These are phyloP conservation scores for Shiraia sp. DNA, from an alignment of 2,329 filamentous ascomycete genomes.

Conservation along the genomic window DNA sequence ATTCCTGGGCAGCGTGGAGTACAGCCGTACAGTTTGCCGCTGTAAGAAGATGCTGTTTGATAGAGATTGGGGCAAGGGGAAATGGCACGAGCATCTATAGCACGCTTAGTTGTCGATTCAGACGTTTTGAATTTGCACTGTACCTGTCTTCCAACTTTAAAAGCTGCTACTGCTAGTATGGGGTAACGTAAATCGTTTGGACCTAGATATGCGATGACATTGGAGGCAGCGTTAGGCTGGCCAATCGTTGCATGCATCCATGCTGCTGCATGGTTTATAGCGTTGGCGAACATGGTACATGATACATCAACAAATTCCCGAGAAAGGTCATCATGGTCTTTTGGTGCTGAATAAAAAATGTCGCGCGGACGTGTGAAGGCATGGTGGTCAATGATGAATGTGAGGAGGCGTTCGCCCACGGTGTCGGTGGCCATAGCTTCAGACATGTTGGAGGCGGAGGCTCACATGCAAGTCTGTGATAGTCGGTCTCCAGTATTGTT, in stretches of 20 bases:
- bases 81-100: slow-evolving; percentile 1
- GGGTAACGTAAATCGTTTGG: slow-evolving; percentile 10
- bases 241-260: slow-evolving; percentile 19
- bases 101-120: neutral
- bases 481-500: no score
- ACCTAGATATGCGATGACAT: slow-evolving; percentile 5
- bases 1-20: neutral
- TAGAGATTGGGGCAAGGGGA: neutral
- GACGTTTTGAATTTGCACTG: neutral
- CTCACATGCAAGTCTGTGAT: neutral
- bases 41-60: slow-evolving; percentile 1
- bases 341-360: slow-evolving; percentile 5
- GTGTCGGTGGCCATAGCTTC: neutral
- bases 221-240: neutral
- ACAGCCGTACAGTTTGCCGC: slow-evolving; percentile 1
- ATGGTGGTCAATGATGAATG: neutral
- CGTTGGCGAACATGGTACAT: slow-evolving; percentile 17
- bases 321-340: slow-evolving; percentile 6
- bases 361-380: neutral
- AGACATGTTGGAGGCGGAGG: neutral
- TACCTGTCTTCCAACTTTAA: slow-evolving; percentile 4
- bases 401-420: neutral
- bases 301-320: slow-evolving; percentile 13
- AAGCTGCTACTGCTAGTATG: slow-evolving; percentile 4
- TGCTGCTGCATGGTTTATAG: slow-evolving; percentile 22